phyloP scores from a whole-genome alignment of 2,329 filamentous ascomycete genomes.

The Pseudogymnoascus sp. region DNA sequence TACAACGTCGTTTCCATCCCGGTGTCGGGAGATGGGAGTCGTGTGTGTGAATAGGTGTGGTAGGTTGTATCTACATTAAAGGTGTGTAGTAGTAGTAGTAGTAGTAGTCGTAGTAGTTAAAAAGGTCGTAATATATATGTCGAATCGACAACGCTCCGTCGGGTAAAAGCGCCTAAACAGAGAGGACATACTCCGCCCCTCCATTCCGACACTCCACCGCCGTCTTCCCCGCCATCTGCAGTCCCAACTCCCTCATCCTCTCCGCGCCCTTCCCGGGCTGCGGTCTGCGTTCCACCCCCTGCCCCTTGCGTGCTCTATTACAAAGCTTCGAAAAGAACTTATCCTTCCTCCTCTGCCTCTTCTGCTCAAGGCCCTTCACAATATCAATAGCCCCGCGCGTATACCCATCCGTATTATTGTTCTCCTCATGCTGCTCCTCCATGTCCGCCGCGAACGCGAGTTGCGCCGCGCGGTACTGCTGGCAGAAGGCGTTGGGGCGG shows the following conservation, averaged over 20 bases:
- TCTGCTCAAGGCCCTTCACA: conserved; percentile 90
- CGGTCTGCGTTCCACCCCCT: conserved; percentile 53
- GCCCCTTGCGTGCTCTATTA: conserved; percentile 64
- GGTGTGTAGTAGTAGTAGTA: background rate
- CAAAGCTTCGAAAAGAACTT: conserved; percentile 88
- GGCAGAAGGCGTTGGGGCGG: conserved; percentile 61
- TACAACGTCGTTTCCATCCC: no score
- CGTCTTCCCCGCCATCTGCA: conserved; percentile 78
- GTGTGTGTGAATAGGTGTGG: no score
- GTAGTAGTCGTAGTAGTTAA: background rate
- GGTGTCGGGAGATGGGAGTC: no score
- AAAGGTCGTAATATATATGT: background rate
- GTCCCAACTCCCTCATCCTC: conserved; percentile 84
- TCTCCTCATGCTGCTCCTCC: no score
- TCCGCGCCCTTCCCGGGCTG: conserved; percentile 81
- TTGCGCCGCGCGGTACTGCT: conserved; percentile 36
- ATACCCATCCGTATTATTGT: conserved; percentile 46
- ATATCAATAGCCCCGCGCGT: conserved; percentile 94
- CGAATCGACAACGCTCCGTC: no score
- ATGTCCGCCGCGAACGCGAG: conserved; percentile 31
- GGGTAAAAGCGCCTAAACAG: no score
- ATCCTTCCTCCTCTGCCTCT: conserved; percentile 84
- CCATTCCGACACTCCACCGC: conserved; percentile 56
- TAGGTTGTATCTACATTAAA: conserved; percentile 4
- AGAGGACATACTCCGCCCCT: conserved; percentile 58